These are phyloP conservation scores for Syzygium syzygioides DNA, from an alignment of 441 rosid species.

Conservation along the genomic window DNA sequence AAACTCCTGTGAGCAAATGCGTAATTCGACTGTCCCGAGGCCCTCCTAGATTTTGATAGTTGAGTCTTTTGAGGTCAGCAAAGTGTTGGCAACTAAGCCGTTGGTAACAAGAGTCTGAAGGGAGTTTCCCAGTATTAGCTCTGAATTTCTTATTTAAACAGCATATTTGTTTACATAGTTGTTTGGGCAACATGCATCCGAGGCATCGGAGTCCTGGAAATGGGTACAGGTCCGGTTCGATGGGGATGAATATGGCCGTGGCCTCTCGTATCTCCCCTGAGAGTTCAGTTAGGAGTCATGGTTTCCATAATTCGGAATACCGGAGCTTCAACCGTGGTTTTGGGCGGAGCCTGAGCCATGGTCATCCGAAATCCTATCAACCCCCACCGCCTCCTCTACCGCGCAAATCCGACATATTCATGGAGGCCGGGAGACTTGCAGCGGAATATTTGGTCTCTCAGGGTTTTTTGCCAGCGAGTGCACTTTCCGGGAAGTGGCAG, in stretches of 20 bases:
- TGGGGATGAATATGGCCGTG: slow-evolving; percentile 54
- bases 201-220: slow-evolving; percentile 86
- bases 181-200: slow-evolving; percentile 52
- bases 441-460: slow-evolving; percentile 87
- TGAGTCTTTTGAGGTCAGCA: neutral
- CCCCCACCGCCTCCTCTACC: slow-evolving; percentile 47
- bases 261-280: slow-evolving; percentile 68
- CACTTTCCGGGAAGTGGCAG: slow-evolving; percentile 71
- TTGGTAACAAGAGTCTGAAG: neutral
- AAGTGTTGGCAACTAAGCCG: neutral
- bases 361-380: slow-evolving; percentile 56
- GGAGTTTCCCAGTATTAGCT: neutral
- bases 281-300: slow-evolving; percentile 68
- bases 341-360: slow-evolving; percentile 54
- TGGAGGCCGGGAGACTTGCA: slow-evolving; percentile 95
- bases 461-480: slow-evolving; percentile 55
- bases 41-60: neutral
- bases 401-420: slow-evolving; percentile 43
- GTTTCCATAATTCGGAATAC: slow-evolving; percentile 63
- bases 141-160: neutral
- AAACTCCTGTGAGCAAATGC: neutral
- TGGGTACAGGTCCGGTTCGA: slow-evolving; percentile 68
- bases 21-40: neutral
- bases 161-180: neutral
- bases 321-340: slow-evolving; percentile 70